Percentiles rank a stretch among this genome's conserved stretches.
These are phyloP conservation scores for Picea abies DNA, from an alignment of 83 land plant species.

Conservation along the genomic window DNA sequence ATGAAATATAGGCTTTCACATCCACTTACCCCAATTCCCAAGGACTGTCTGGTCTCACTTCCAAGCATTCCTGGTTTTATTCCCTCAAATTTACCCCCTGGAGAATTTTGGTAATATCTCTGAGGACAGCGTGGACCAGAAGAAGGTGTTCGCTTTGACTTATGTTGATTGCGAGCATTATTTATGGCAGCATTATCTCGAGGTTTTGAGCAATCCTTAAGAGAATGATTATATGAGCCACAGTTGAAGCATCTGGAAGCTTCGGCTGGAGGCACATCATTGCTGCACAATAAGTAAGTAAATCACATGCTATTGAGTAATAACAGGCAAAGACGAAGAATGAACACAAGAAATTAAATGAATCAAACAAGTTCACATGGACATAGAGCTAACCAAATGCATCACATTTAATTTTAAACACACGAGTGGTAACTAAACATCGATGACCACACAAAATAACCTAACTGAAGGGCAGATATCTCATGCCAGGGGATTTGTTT, in stretches of 20 bases:
- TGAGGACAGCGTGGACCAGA: conserved; percentile 52
- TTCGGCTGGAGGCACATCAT: conserved; percentile 32
- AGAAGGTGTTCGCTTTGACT: conserved; percentile 46
- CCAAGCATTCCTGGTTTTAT: conserved; percentile 76
- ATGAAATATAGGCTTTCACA: background rate
- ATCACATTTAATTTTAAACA: background rate
- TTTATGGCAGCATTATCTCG: conserved; percentile 79
- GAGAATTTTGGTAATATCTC: conserved; percentile 80
- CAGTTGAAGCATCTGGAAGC: conserved; percentile 94
- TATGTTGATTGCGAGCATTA: conserved; percentile 75
- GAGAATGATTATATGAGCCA: conserved; percentile 87
- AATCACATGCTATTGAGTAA: background rate
- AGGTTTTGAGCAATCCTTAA: conserved; percentile 87
- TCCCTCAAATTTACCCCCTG: conserved; percentile 85
- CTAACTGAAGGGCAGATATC: background rate
- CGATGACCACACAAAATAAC: background rate
- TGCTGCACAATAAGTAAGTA: conserved; percentile 22
- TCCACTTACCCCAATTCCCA: conserved; percentile 80
- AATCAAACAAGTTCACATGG: background rate
- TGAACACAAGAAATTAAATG: background rate
- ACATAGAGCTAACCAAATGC: conserved; percentile 8
- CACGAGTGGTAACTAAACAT: background rate
- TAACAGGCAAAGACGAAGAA: background rate
- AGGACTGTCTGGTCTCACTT: conserved; percentile 63
- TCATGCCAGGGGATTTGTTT: background rate